Evolutionary conservation across 768 basidiomycete genomes (phyloP).

Genomic region (Podaxis carcinomalis): DNA sequence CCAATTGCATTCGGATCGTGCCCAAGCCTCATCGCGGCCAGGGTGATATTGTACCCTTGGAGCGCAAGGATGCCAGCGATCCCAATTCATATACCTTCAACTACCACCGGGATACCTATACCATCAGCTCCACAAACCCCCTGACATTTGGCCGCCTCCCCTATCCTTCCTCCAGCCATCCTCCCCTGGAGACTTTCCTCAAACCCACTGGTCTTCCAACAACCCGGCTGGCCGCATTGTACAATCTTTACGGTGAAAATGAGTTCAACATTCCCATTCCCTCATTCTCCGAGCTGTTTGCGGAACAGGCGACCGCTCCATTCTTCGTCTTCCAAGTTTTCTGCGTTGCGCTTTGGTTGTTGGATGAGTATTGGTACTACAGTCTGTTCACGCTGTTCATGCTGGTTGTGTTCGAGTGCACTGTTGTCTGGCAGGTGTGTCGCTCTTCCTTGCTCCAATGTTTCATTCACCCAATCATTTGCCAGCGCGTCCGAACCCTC

Average conservation of each 20-base stretch:
- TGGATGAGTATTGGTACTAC: conserved; percentile 99
- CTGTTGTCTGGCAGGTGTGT: conserved; percentile 95
- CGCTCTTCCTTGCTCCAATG: not conserved
- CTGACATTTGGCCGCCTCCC: conserved; percentile 74
- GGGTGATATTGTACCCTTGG: conserved; percentile 81
- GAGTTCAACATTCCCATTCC: conserved; percentile 98
- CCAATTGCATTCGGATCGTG: conserved; percentile 77
- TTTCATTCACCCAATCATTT: conserved; percentile 2
- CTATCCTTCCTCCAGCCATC: conserved; percentile 77
- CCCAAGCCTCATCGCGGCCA: conserved; percentile 80
- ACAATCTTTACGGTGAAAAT: conserved; percentile 81
- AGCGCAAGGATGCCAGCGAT: conserved; percentile 56
- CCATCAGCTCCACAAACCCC: conserved; percentile 53
- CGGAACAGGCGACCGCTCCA: conserved; percentile 95
- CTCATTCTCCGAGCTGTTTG: conserved; percentile 86
- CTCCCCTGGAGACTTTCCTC: conserved; percentile 64
- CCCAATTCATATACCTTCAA: conserved; percentile 75
- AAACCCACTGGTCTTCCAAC: conserved; percentile 51
- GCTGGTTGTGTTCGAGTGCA: conserved; percentile 97
- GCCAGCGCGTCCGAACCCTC: conserved; percentile 84
- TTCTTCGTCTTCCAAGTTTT: conserved; percentile 99
- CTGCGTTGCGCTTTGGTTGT: conserved; percentile 94
- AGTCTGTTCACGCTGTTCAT: conserved; percentile 97
- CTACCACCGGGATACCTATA: conserved; percentile 94
- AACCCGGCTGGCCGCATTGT: conserved; percentile 44